Percentiles rank a stretch among this genome's conserved stretches.
These are phyloP conservation scores for Exophiala sp. DNA, from an alignment of 2,329 filamentous ascomycete species.

Conservation along the genomic window DNA sequence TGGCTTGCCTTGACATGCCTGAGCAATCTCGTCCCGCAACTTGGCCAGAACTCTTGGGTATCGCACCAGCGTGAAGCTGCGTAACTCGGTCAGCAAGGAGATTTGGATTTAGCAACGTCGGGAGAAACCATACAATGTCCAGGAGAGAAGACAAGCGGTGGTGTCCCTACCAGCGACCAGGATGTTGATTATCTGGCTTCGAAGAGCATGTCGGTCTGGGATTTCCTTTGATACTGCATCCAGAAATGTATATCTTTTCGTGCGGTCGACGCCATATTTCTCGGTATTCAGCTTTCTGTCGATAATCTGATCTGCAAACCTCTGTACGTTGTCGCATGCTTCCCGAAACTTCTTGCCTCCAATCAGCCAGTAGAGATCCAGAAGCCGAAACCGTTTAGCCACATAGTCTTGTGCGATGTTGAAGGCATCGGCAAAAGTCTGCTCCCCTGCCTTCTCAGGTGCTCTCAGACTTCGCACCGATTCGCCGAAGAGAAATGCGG, in stretches of 20 bases:
- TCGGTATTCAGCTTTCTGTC: slow-evolving; percentile 3
- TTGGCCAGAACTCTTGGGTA: slow-evolving; percentile 61
- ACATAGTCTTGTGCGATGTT: slow-evolving; percentile 26
- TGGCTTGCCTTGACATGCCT: slow-evolving; percentile 5
- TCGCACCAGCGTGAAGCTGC: slow-evolving; percentile 61
- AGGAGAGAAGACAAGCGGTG: slow-evolving; percentile 72
- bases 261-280: neutral
- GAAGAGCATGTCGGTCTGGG: slow-evolving; percentile 35
- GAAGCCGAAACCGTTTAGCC: slow-evolving; percentile 21
- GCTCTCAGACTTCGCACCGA: slow-evolving; percentile 17
- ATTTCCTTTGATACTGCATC: slow-evolving; percentile 43
- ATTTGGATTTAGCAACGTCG: neutral
- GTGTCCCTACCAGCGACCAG: slow-evolving; percentile 78
- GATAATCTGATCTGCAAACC: slow-evolving; percentile 15
- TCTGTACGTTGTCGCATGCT: slow-evolving; percentile 17
- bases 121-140: slow-evolving; percentile 57
- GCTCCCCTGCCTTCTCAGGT: slow-evolving; percentile 15
- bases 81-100: slow-evolving; percentile 33
- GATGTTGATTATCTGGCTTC: slow-evolving; percentile 51
- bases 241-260: slow-evolving; percentile 1
- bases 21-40: slow-evolving; percentile 64
- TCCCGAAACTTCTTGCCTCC: slow-evolving; percentile 10
- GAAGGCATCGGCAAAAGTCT: slow-evolving; percentile 29
- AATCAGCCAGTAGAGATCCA: slow-evolving; percentile 13
- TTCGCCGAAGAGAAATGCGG: slow-evolving; percentile 31